Evolutionary conservation across 2,329 filamentous ascomycete species (phyloP).

Genomic region (Cladophialophora yegresii): DNA sequence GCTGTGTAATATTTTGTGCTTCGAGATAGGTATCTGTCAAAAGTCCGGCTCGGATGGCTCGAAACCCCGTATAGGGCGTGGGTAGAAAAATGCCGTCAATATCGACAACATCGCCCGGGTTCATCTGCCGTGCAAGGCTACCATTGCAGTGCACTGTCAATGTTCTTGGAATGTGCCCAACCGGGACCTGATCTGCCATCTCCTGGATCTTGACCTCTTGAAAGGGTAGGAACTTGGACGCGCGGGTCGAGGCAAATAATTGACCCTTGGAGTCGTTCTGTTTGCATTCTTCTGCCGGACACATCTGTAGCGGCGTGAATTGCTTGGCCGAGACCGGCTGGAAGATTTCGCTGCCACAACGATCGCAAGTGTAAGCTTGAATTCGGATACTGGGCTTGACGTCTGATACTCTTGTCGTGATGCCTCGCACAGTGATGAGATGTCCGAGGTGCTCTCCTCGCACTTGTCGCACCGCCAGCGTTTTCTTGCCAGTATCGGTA

Average conservation of each 20-base stretch:
- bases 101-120: conserved; percentile 91
- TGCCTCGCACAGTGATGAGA: conserved; percentile 91
- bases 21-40: conserved; percentile 96
- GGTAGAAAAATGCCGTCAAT: conserved; percentile 94
- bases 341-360: conserved; percentile 95
- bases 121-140: conserved; percentile 79
- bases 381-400: conserved; percentile 98
- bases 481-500: conserved; percentile 65
- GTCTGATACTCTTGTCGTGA: conserved; percentile 92
- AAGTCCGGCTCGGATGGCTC: conserved; percentile 93
- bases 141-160: conserved; percentile 89
- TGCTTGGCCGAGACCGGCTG: conserved; percentile 91
- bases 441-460: conserved; percentile 89
- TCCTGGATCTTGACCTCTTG: conserved; percentile 99
- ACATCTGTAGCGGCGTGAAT: conserved; percentile 82
- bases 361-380: conserved; percentile 96
- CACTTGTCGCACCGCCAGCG: conserved; percentile 88
- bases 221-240: conserved; percentile 95
- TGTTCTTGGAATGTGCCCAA: conserved; percentile 92
- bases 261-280: conserved; percentile 90
- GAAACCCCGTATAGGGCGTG: conserved; percentile 97
- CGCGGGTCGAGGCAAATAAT: conserved; percentile 89
- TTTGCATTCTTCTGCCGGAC: conserved; percentile 86
- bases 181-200: conserved; percentile 97
- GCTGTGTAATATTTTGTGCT: conserved; percentile 87